Evolutionary conservation across 2,329 filamentous ascomycete genomes (phyloP), one percentile per base, ranked within the genome.

Genomic region (Pseudocercospora musae): DNA sequence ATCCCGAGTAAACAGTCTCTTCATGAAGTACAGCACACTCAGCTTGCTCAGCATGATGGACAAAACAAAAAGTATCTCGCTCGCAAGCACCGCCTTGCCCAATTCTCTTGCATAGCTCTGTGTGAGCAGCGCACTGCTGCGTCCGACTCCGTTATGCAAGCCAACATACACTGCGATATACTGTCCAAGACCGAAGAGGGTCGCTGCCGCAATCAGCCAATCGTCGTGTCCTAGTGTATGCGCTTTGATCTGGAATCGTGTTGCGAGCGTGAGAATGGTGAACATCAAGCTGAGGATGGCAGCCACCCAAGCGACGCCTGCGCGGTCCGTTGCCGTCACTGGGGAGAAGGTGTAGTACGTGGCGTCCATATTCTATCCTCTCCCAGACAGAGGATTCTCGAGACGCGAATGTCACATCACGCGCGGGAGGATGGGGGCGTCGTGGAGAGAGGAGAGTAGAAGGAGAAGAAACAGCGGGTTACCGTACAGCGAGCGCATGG

Each of bases 11-110:
- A 74, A 72, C 15, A 74, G 64, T 7, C 72, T 67, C 52, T 70
- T 70, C 66, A 74, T 69, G 27, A 74, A 70, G 23, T 68, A 66
- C 10, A 73, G 66, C 56, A 74, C 70, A 20, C 71, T 71, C 59
- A 65, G 61, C 62, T 74, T 74, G 25, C 72, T 68, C 29, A 71
- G 60, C 13, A 63, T 66, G 18, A 73, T 54, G 7, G 68, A 56
- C 10, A 68, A 21, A 27, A 74, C 68, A 58, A 73, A 68, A 25
- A 74, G 61, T 15, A 72, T 65, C 40, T 70, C 64, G 23, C 68
- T 68, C 11, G 68, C 68, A 52, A 73, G 66, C 5, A 71, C 69
- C 4, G 67, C 62, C 42, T 68, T 20, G 13, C 63, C 66, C 55
- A 68, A 40, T 11, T 44, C 23, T 21, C 33, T 18, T 27, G 63